Base-by-base conservation (phyloP, 805 yeast species). In the Wickerhamomyces bisporus region DNA sequence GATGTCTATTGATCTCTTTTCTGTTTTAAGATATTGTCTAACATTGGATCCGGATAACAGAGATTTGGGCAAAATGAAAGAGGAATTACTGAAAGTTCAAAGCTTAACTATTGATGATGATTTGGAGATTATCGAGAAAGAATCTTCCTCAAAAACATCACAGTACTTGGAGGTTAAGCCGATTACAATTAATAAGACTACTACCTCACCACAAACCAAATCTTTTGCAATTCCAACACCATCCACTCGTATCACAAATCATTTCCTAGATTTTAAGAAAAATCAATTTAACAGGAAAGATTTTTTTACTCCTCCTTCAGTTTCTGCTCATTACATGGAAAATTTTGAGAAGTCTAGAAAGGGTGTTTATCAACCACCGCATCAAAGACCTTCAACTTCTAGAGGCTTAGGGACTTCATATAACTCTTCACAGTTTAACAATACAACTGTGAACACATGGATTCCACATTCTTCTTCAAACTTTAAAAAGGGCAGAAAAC, bases 31-130 rank as follows among this genome's bases (percentile, higher is more conserved):
- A 40, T 75, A 76, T 47, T 72, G 84, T 43, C 68, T 91, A 39
- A 81, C 94, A 11, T 74, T 91, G 40, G 96, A 89, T 63, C 98
- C 98, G 1, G 71, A 73, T 20, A 86, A 89, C 62, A 78, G 98
- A 53, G 80, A 81, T 51, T 65, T 91, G 42, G 54, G 56, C 2
- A 64, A 64, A 37, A 76, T 88, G 70, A 76, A 75, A 47, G 58
- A 61, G 4, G 91, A 86, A 48, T 61, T 91, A 36, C 52, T 61
- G 17, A 70, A 67, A 36, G 71, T 86, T 24, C 74, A 75, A 38
- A 79, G 71, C 46, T 80, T 89, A 62, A 86, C 96, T 9, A 75
- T 86, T 43, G 96, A 89, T 61, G 95, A 86, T 49, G 94, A 85
- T 35, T 64, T 69, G 37, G 70, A 64, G 29, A 45, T 59, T 21